phyloP scores from a whole-genome alignment of 805 yeast species.

The Yamadazyma tumulicola region DNA sequence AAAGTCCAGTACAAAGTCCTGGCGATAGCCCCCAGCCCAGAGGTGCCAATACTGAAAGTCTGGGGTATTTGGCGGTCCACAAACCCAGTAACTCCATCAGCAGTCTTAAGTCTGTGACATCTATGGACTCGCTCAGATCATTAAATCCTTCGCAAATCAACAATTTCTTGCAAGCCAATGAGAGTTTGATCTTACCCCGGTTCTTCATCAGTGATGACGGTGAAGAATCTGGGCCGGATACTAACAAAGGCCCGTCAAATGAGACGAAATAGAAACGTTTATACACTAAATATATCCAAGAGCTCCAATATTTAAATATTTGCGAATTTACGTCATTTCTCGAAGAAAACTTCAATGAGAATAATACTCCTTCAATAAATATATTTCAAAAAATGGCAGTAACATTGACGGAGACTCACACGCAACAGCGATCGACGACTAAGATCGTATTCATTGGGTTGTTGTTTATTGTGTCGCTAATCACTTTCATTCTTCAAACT shows the following conservation, averaged over 20 bases:
- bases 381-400: no score
- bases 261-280: no score
- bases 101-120: slow-evolving; percentile 9
- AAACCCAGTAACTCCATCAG: slow-evolving; percentile 3
- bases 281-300: no score
- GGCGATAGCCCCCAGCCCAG: not conserved
- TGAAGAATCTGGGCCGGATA: not conserved
- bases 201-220: slow-evolving; percentile 15
- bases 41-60: not conserved
- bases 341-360: no score
- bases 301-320: no score
- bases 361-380: no score
- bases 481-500: slow-evolving; percentile 74
- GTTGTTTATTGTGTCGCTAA: slow-evolving; percentile 33
- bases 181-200: slow-evolving; percentile 11
- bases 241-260: not conserved
- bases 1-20: not conserved
- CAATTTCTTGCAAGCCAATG: slow-evolving; percentile 14
- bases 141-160: slow-evolving; percentile 9
- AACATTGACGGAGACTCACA: slow-evolving; percentile 6
- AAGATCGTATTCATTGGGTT: slow-evolving; percentile 33
- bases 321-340: no score
- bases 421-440: slow-evolving; percentile 27
- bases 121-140: slow-evolving; percentile 10
- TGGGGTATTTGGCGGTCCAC: slow-evolving; percentile 1